Conservation (phyloP, 2,329 filamentous ascomycete genomes). For the Fusarium armeniacum region DNA sequence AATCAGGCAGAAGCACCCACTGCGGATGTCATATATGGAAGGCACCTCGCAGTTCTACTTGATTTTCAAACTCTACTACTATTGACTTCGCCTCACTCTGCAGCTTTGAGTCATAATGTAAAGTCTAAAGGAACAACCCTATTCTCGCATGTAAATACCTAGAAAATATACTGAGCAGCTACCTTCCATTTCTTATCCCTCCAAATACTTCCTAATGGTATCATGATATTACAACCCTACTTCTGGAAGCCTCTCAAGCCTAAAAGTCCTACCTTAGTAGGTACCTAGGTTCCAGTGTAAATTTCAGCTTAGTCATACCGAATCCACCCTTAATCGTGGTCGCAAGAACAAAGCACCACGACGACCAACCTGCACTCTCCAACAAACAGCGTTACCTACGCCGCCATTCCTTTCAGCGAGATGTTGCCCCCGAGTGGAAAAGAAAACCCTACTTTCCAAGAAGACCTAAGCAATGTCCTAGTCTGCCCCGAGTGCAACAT, state of each 20-base stretch:
- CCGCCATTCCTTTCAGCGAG: slow-evolving; percentile 3
- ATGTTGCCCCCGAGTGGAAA: slow-evolving; percentile 61
- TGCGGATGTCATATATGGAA: not conserved
- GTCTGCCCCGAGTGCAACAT: slow-evolving; percentile 94
- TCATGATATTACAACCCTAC: too few species aligned
- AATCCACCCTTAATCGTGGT: slow-evolving; percentile 1
- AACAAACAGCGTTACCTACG: slow-evolving; percentile 5
- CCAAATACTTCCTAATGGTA: not conserved
- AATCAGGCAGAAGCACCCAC: not conserved
- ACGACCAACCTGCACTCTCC: slow-evolving; percentile 45
- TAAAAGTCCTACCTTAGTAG: not conserved
- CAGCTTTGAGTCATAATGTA: too few species aligned
- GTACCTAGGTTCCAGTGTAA: not conserved
- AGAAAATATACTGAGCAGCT: too few species aligned
- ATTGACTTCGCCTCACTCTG: too few species aligned
- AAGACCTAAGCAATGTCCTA: slow-evolving; percentile 88
- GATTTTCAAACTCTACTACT: too few species aligned
- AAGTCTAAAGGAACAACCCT: too few species aligned
- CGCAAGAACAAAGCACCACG: slow-evolving; percentile 19
- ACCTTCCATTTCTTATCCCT: too few species aligned
- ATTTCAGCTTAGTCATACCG: not conserved
- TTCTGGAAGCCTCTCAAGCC: not conserved
- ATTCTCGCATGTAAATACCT: too few species aligned
- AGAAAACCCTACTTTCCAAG: slow-evolving; percentile 68
- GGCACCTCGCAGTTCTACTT: too few species aligned